Evolutionary conservation across 2,329 filamentous ascomycete genomes (phyloP).

Genomic region (Colletotrichum falcatum): DNA sequence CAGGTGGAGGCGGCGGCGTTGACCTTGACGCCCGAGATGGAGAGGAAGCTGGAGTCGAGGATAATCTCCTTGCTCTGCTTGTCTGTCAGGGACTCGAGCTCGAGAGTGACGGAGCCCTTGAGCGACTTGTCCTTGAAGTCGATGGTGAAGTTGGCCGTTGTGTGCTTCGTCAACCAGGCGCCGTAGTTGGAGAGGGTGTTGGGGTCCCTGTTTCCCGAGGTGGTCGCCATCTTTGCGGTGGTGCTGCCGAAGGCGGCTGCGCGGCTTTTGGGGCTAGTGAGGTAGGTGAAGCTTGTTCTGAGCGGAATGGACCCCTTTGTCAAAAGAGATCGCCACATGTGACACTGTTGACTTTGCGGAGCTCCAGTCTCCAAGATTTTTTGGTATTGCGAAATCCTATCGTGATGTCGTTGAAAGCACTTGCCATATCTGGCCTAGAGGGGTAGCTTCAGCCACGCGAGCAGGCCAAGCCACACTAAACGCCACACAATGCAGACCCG

Average conservation of each 20-base stretch:
- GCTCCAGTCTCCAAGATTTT: conserved; percentile 33
- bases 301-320: conserved; percentile 36
- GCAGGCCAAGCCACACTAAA: conserved; percentile 1
- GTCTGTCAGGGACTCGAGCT: conserved; percentile 81
- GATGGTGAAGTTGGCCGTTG: conserved; percentile 82
- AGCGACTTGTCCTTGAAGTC: conserved; percentile 85
- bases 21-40: conserved; percentile 78
- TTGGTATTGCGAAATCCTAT: conserved; percentile 33
- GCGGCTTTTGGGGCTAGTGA: conserved; percentile 12
- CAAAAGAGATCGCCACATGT: conserved; percentile 40
- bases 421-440: conserved; percentile 38
- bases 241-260: conserved; percentile 27
- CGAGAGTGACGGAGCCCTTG: conserved; percentile 80
- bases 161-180: conserved; percentile 87
- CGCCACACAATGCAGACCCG: conserved; percentile 14
- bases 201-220: conserved; percentile 73
- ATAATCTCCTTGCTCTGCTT: conserved; percentile 80
- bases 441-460: conserved; percentile 36
- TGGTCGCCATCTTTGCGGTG: conserved; percentile 41
- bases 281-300: conserved; percentile 31
- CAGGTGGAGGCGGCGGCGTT: conserved; percentile 73
- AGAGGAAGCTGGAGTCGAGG: conserved; percentile 87
- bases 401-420: conserved; percentile 39
- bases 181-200: conserved; percentile 94
- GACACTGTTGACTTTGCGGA: conserved; percentile 21